phyloP scores from a whole-genome alignment of 805 yeast genomes.

The Metschnikowia henanensis region DNA sequence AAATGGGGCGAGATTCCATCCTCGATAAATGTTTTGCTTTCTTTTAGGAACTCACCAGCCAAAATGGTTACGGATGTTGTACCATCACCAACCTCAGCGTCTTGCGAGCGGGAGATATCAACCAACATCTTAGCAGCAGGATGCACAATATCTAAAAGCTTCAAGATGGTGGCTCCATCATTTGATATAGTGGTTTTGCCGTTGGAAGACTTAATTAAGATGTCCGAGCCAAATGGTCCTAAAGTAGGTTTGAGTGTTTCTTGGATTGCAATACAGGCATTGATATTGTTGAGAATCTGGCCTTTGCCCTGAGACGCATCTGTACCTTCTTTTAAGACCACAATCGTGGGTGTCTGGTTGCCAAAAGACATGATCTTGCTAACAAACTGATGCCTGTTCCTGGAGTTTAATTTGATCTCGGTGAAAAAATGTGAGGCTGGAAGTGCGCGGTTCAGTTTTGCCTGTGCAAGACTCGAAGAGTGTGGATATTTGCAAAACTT shows the following conservation, averaged over 20 bases:
- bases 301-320: constrained; percentile 97
- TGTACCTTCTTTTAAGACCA: constrained; percentile 96
- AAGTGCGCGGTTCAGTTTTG: constrained; percentile 12
- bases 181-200: constrained; percentile 95
- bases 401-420: not conserved
- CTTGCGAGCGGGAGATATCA: constrained; percentile 93
- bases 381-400: not conserved
- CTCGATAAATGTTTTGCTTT: constrained; percentile 86
- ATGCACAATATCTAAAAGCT: constrained; percentile 90
- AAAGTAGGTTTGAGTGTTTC: constrained; percentile 92
- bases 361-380: constrained; percentile 69
- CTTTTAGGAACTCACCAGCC: constrained; percentile 94
- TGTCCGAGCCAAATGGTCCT: constrained; percentile 98
- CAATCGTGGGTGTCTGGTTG: constrained; percentile 96
- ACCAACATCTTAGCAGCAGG: constrained; percentile 98
- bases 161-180: constrained; percentile 96
- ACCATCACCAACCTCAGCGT: constrained; percentile 98
- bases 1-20: constrained; percentile 94
- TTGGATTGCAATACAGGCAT: constrained; percentile 96
- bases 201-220: constrained; percentile 76
- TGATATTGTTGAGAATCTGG: constrained; percentile 91
- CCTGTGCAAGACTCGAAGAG: not conserved
- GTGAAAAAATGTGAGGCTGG: constrained; percentile 5
- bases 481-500: no score
- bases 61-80: constrained; percentile 93